Evolutionary conservation across 495 filamentous ascomycete genomes (phyloP).

Genomic region (Penicillium ochrochloron): DNA sequence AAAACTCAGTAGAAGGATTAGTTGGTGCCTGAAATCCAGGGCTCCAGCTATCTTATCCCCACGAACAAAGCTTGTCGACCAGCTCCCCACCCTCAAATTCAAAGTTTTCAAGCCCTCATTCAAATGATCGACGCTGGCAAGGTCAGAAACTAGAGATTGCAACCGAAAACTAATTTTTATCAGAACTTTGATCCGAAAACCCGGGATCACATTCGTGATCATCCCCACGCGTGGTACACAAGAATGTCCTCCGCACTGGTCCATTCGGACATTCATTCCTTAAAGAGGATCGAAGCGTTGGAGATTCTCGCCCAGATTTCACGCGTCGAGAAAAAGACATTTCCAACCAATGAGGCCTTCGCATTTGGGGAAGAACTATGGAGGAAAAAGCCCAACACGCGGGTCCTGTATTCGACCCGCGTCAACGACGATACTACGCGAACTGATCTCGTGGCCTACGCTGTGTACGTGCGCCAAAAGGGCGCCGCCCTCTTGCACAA

Average conservation of each 20-base stretch:
- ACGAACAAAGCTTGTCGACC: neutral
- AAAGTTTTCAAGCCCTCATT: neutral
- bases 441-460: slow-evolving; percentile 51
- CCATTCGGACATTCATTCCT: slow-evolving; percentile 52
- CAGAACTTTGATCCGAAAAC: neutral
- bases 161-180: neutral
- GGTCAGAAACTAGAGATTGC: neutral
- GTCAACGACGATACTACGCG: slow-evolving; percentile 18
- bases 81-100: neutral
- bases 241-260: slow-evolving; percentile 39
- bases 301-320: slow-evolving; percentile 47
- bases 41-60: neutral
- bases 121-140: neutral
- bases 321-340: slow-evolving; percentile 61
- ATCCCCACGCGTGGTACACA: slow-evolving; percentile 26
- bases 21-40: neutral
- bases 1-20: neutral
- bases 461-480: slow-evolving; percentile 59
- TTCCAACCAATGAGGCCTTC: slow-evolving; percentile 61
- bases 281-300: slow-evolving; percentile 42
- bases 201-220: slow-evolving; percentile 20
- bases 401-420: slow-evolving; percentile 51
- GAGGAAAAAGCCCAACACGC: slow-evolving; percentile 59
- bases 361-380: slow-evolving; percentile 57
- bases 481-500: slow-evolving; percentile 60